Evolutionary conservation across 2,329 filamentous ascomycete species (phyloP).

Genomic region (Cladosporium velox): DNA sequence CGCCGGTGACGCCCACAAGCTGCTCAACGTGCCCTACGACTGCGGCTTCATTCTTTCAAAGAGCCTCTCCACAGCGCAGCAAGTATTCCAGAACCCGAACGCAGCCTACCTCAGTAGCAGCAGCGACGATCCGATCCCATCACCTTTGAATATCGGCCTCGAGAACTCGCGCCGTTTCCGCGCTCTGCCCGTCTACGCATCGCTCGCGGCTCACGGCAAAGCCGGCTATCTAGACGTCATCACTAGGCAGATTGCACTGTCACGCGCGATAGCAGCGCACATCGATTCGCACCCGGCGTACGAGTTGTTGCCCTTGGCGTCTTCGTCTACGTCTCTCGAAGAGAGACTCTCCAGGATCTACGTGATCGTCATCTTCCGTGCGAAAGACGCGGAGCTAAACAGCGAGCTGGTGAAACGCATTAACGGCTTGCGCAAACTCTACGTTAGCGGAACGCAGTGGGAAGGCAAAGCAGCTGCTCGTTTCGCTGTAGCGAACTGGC

Average conservation of each 20-base stretch:
- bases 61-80: conserved; percentile 57
- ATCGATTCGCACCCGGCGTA: conserved; percentile 64
- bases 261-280: conserved; percentile 66
- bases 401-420: conserved; percentile 67
- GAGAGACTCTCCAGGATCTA: conserved; percentile 57
- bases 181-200: conserved; percentile 85
- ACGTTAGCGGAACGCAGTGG: conserved; percentile 82
- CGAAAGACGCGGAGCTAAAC: conserved; percentile 66
- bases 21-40: conserved; percentile 95
- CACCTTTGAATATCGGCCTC: conserved; percentile 80
- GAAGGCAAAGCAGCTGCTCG: conserved; percentile 70
- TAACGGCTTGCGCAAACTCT: conserved; percentile 73
- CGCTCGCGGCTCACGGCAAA: conserved; percentile 71
- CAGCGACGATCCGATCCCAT: conserved; percentile 58
- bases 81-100: conserved; percentile 79
- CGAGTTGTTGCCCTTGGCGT: conserved; percentile 60
- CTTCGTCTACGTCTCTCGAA: conserved; percentile 34
- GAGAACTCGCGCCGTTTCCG: conserved; percentile 92
- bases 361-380: conserved; percentile 77
- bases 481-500: conserved; percentile 87
- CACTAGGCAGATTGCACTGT: conserved; percentile 69
- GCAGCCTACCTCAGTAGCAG: conserved; percentile 70
- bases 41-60: conserved; percentile 85
- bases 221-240: conserved; percentile 70
- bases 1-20: conserved; percentile 81